These are phyloP conservation scores for Spathaspora passalidarum DNA, from an alignment of 805 yeast species.

Conservation along the genomic window DNA sequence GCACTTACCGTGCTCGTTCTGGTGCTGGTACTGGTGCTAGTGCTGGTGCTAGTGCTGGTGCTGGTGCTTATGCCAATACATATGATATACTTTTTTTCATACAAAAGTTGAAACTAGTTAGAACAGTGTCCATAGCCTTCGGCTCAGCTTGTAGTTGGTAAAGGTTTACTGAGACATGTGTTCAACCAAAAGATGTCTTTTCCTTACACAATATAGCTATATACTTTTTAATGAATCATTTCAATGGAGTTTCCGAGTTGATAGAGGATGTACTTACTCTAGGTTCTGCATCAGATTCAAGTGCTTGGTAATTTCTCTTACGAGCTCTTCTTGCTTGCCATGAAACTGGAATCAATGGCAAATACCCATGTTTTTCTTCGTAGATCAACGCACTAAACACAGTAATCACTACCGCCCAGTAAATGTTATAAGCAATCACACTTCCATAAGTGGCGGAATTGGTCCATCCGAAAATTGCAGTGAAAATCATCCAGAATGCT, in stretches of 20 bases:
- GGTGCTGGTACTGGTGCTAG: too few species aligned
- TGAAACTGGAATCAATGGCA: constrained; percentile 36
- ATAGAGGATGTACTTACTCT: constrained; percentile 26
- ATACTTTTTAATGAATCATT: constrained; percentile 7
- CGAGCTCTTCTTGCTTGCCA: constrained; percentile 39
- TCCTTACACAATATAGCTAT: background rate
- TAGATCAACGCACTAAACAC: constrained; percentile 29
- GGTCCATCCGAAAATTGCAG: constrained; percentile 46
- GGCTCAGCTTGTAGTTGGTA: too few species aligned
- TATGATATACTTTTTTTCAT: background rate
- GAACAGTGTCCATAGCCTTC: too few species aligned
- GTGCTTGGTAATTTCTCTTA: constrained; percentile 18
- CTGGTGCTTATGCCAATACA: too few species aligned
- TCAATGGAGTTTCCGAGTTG: constrained; percentile 25
- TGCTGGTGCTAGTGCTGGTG: too few species aligned
- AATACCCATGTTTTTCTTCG: constrained; percentile 37
- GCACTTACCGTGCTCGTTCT: background rate
- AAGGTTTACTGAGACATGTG: too few species aligned
- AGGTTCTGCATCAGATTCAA: background rate
- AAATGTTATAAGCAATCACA: constrained; percentile 32
- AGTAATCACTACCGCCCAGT: constrained; percentile 34
- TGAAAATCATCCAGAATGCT: constrained; percentile 44
- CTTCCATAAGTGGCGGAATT: constrained; percentile 46
- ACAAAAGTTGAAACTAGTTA: too few species aligned
- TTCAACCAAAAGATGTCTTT: background rate